phyloP scores from a whole-genome alignment of 148 eudicot genomes.

The Nepenthes gracilis region DNA sequence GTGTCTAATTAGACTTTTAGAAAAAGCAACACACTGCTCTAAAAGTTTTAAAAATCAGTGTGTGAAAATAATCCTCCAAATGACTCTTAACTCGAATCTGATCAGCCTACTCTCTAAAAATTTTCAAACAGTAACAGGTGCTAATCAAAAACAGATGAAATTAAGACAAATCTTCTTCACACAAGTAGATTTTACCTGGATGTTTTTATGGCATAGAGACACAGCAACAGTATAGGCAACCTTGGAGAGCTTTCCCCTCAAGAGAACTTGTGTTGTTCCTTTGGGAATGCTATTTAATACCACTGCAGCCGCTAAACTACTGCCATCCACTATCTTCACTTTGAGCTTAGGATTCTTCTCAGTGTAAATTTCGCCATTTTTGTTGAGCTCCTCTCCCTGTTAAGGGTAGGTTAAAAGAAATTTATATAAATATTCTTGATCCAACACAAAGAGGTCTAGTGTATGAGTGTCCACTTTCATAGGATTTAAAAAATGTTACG shows the following conservation, averaged over 20 bases:
- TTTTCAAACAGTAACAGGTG: neutral
- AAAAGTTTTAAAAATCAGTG: no score
- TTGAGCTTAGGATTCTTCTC: constrained; percentile 38
- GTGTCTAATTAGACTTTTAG: no score
- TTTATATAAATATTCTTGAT: neutral
- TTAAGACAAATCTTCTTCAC: neutral
- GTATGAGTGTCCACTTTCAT: no score
- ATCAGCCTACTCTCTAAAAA: neutral
- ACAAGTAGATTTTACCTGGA: neutral
- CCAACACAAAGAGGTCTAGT: no score
- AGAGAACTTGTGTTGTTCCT: constrained; percentile 40
- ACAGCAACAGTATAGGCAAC: constrained; percentile 39
- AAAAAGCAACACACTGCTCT: no score
- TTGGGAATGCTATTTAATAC: constrained; percentile 54
- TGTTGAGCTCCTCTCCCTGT: constrained; percentile 45
- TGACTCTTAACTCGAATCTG: no score
- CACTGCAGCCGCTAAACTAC: constrained; percentile 55
- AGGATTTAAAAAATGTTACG: no score
- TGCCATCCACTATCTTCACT: constrained; percentile 65
- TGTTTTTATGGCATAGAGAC: constrained; percentile 18
- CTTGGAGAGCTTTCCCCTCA: constrained; percentile 44
- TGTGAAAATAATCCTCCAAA: no score
- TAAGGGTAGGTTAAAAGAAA: neutral
- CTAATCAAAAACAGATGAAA: neutral
- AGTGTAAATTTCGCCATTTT: constrained; percentile 42